Evolutionary conservation across 495 filamentous ascomycete species (phyloP).

Genomic region (Hypomontagnella monticulosa): DNA sequence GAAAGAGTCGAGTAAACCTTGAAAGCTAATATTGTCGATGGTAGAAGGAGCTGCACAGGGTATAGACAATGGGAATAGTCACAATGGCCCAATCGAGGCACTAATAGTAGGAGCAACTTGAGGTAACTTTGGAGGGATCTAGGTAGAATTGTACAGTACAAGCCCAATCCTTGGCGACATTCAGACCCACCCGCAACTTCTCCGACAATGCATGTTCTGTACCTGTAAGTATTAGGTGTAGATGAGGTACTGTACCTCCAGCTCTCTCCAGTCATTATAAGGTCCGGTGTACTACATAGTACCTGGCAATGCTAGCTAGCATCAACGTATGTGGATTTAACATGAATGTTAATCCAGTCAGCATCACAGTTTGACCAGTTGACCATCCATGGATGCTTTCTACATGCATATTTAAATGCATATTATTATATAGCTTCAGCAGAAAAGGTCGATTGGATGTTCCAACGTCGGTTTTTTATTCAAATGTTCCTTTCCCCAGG

Average conservation of each 20-base stretch:
- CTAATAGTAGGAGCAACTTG: no score
- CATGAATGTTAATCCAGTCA: slow-evolving; percentile 11
- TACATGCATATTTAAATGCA: slow-evolving; percentile 43
- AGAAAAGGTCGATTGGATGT: slow-evolving; percentile 26
- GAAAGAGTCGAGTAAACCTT: no score
- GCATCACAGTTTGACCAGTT: slow-evolving; percentile 1
- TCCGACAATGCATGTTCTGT: slow-evolving; percentile 28
- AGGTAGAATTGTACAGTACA: no score
- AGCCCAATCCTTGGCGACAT: slow-evolving; percentile 17
- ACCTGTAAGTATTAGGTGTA: not conserved
- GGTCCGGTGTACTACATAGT: slow-evolving; percentile 9
- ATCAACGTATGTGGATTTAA: no score
- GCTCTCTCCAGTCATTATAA: no score
- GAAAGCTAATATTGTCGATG: no score
- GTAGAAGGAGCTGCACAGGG: no score
- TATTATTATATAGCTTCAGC: slow-evolving; percentile 32
- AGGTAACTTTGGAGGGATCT: no score
- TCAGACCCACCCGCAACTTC: slow-evolving; percentile 33
- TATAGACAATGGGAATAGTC: no score
- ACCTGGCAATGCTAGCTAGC: no score
- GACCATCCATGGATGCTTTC: slow-evolving; percentile 26
- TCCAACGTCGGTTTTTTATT: slow-evolving; percentile 30
- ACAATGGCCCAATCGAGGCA: no score
- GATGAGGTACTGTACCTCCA: no score
- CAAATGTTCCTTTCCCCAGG: not conserved